Evolutionary conservation across 139 green algal genomes (phyloP).

Genomic region (Tetratostichococcus sp.): DNA sequence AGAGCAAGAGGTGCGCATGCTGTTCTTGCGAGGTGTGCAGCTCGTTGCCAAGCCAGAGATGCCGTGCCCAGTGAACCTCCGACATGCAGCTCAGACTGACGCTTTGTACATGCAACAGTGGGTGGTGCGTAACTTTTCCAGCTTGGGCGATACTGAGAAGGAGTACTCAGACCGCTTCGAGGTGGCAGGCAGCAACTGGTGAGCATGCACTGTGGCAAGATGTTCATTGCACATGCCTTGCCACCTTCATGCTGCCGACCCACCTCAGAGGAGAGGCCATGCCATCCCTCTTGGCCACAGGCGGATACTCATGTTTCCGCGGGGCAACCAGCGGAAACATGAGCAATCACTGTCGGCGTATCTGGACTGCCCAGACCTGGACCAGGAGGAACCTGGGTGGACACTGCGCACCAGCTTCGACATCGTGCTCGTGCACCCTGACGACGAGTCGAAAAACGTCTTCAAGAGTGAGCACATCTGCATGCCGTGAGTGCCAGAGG

Average conservation of each 20-base stretch:
- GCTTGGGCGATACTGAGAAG: constrained; percentile 19
- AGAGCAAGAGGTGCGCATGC: constrained; percentile 2
- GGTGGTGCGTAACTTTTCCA: background rate
- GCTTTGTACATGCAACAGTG: too few relatives aligned
- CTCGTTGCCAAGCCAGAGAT: too few relatives aligned
- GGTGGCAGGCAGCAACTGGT: constrained; percentile 76
- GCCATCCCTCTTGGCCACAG: constrained; percentile 35
- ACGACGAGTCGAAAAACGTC: constrained; percentile 34
- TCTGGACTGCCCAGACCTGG: constrained; percentile 66
- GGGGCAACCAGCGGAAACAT: constrained; percentile 39
- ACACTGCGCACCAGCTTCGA: constrained; percentile 71
- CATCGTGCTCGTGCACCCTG: constrained; percentile 72
- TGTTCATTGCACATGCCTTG: background rate
- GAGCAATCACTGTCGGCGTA: constrained; percentile 55
- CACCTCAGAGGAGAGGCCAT: background rate
- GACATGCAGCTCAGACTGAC: too few relatives aligned
- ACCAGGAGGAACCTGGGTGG: constrained; percentile 45
- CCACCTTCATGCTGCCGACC: background rate
- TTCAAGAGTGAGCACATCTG: constrained; percentile 61
- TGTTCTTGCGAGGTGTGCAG: too few relatives aligned
- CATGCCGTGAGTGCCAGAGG: constrained; percentile 66
- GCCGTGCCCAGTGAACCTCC: too few relatives aligned
- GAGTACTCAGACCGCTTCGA: constrained; percentile 67
- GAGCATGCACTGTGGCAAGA: background rate
- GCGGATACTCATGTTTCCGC: constrained; percentile 72